phyloP scores from a whole-genome alignment of 345 rosid genomes.

The Aquilaria yunnanensis region DNA sequence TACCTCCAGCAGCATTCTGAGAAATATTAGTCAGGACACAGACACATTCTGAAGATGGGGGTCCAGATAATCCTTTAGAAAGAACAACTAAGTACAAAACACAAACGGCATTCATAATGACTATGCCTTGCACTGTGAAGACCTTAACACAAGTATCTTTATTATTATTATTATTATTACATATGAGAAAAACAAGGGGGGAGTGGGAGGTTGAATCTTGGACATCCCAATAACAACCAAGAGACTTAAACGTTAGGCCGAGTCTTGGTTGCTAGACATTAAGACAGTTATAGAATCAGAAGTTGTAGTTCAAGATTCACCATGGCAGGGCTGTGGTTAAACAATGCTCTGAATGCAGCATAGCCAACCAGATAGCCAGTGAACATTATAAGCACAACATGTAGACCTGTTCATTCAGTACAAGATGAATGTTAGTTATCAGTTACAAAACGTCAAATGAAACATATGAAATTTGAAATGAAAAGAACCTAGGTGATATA shows the following conservation, averaged over 20 bases:
- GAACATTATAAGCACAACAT: constrained; percentile 83
- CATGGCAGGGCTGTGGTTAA: constrained; percentile 62
- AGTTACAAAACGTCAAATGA: no score
- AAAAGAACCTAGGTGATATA: neutral
- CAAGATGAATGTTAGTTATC: no score
- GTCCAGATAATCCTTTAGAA: neutral
- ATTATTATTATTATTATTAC: neutral
- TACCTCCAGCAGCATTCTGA: constrained; percentile 94
- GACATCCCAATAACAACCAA: neutral
- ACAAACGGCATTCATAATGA: neutral
- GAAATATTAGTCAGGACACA: constrained; percentile 1
- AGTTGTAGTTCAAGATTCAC: constrained; percentile 23
- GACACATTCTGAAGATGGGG: neutral
- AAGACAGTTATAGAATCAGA: neutral
- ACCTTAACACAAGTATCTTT: neutral
- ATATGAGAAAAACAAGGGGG: no score
- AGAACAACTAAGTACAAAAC: neutral
- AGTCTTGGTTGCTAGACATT: no score
- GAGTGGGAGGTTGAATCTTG: no score
- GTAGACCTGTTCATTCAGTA: constrained; percentile 48
- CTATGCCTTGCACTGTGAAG: neutral
- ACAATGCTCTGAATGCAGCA: constrained; percentile 79
- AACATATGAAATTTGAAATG: neutral
- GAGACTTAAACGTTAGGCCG: neutral
- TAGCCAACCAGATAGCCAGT: constrained; percentile 91